Evolutionary conservation across 257 asterid genomes (phyloP), one percentile per base, ranked within the genome.

Genomic region (Fraxinus pennsylvanica): DNA sequence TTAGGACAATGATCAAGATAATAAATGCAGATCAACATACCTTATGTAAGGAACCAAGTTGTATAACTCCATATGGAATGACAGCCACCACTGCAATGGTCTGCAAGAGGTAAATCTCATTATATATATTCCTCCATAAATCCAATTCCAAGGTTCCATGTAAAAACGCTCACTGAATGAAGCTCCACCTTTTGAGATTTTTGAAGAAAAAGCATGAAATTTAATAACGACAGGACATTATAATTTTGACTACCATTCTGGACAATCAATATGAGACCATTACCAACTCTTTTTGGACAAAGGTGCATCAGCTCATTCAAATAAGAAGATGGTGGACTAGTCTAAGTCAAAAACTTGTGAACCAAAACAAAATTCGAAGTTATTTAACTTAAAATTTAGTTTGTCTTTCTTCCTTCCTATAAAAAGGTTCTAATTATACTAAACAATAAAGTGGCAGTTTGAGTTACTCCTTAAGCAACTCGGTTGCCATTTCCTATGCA

Each of bases 81-180:
- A 92, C 90, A 73, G 94, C 88, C 77, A 91, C 91, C 79, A 91
- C 94, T 50, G 90, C 98, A 86, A 94, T 87, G 78, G 98, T 94
- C 98, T 94, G 95, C 86, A 84, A 73, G 69, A 75, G 77, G 47
- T 68, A 74, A 68, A 10, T 15, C 8, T 13, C 4, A 66, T 79
- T 81, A 77, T 12, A 27, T 14, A 68, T 43, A 45, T 71, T 33
- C 74, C 29, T 47, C 68, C 47, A 78, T 25, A 82, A 74, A 68
- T 79, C 71, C 75, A 65, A 82, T 29, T 80, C 59, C 68, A 41
- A 39, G 47, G 36, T 22, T 74, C 61, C 45, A 54, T n/a, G 39
- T 15, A 69, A 73, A 17, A 47, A 71, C 70, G 39, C 35, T 27
- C 76, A 45, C 19, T 38, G 74, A 84, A 27, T 30, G 76, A 80